Conservation (phyloP, 768 basidiomycete species). For the Boletus pseudopeckii region DNA sequence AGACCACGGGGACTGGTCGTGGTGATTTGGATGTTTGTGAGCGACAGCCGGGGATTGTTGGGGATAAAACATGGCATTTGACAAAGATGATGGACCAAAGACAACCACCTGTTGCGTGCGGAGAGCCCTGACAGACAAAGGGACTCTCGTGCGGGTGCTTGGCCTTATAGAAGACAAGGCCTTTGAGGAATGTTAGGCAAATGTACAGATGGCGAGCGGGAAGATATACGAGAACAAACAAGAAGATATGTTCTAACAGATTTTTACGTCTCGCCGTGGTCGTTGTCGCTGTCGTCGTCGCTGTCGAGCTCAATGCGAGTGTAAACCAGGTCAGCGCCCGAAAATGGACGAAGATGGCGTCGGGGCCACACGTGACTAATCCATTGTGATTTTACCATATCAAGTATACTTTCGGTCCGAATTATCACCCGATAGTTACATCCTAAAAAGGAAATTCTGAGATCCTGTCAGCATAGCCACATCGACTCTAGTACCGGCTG, state of each 20-base stretch:
- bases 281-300: conserved; percentile 11
- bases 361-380: conserved; percentile 20
- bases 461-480: conserved; percentile 24
- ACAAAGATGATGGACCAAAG: conserved; percentile 5
- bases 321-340: conserved; percentile 26
- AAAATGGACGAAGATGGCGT: conserved; percentile 18
- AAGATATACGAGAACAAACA: conserved; percentile 11
- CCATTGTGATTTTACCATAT: conserved; percentile 8
- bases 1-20: conserved; percentile 74
- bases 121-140: conserved; percentile 10
- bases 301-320: conserved; percentile 16
- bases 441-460: conserved; percentile 6
- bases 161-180: conserved; percentile 2
- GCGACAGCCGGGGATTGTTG: conserved; percentile 79
- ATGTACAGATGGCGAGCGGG: conserved; percentile 11
- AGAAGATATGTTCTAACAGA: conserved; percentile 15
- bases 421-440: not conserved
- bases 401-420: conserved; percentile 14
- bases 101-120: not conserved
- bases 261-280: conserved; percentile 16
- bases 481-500: too few species aligned
- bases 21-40: conserved; percentile 72
- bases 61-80: conserved; percentile 76
- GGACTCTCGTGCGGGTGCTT: conserved; percentile 5
- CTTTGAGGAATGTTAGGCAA: not conserved